A percentile compares a stretch with the other conserved stretches of the same genome.
These are phyloP conservation scores for Micromonas commoda DNA, from an alignment of 139 green algal genomes.

Conservation along the genomic window DNA sequence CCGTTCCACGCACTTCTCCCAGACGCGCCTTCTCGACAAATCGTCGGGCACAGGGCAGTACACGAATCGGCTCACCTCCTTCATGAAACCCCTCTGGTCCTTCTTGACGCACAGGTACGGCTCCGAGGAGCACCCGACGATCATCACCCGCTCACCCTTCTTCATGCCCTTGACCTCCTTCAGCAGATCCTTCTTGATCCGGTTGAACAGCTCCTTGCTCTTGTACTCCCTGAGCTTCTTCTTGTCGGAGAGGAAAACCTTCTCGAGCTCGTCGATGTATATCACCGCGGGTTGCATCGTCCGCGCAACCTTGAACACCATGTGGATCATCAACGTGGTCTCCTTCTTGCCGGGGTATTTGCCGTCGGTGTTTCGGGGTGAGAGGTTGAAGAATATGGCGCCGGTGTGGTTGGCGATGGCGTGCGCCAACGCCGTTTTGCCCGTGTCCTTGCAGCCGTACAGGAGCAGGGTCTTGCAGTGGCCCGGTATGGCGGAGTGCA, in stretches of 20 bases:
- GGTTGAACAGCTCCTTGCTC: constrained; percentile 32
- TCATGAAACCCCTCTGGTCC: constrained; percentile 49
- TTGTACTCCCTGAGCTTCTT: constrained; percentile 70
- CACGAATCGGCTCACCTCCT: neutral
- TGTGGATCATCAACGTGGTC: constrained; percentile 76
- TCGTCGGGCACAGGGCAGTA: neutral
- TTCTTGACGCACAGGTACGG: constrained; percentile 68
- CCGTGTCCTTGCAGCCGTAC: constrained; percentile 62
- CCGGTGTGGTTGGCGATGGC: constrained; percentile 53
- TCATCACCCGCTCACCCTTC: constrained; percentile 56
- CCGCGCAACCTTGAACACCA: constrained; percentile 59
- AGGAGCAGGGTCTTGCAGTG: constrained; percentile 59
- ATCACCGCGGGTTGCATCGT: constrained; percentile 78
- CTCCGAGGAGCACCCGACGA: constrained; percentile 61
- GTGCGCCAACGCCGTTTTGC: constrained; percentile 75
- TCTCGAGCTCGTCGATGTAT: constrained; percentile 82
- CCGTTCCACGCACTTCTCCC: too few relatives aligned
- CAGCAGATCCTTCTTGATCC: constrained; percentile 82
- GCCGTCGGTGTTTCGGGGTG: constrained; percentile 65
- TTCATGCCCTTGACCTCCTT: constrained; percentile 56
- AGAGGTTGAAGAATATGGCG: constrained; percentile 78
- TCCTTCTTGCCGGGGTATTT: constrained; percentile 73
- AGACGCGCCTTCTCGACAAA: neutral
- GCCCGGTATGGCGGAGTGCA: constrained; percentile 47
- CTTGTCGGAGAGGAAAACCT: constrained; percentile 83